Evolutionary conservation across 73 alveolate species (phyloP), one percentile per base, ranked within the genome.

Genomic region (Paramecium caudatum): DNA sequence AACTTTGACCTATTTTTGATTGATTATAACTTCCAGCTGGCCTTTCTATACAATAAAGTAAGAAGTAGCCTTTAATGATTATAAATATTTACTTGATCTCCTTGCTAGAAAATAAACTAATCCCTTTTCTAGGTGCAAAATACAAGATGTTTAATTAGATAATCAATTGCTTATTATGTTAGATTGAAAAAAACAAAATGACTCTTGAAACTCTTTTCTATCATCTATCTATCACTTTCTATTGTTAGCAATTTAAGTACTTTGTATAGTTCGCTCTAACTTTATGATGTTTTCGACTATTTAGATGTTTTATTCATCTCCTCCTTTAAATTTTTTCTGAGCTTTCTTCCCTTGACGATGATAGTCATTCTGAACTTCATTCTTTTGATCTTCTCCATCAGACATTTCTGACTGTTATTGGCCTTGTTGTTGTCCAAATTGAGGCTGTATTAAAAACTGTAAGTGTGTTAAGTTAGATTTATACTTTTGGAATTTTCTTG

Each of bases 181-280:
- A 69, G 46, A 69, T 69, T 69, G 27, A 69, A 69, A 17, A 69
- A 69, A 1, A 69, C 63, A 37, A 34, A 69, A 69, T 69, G 86
- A 12, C 43, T 69, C 46, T 69, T 63, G 9, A 69, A 69, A 39
- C 86, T 69, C 36, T 69, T 69, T 37, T 34, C 86, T 21, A 69
- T 69, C 23, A 69, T 4, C 13, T 69, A 10, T 15, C 12, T 37
- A 33, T 69, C 86, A 9, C 19, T 69, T 34, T 69, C 86, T 34
- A 34, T 36, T 9, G 12, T 36, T 0, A 5, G 19, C 5, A 34
- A 8, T 12, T 69, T 3, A 15, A 15, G 0, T 69, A 69, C 86
- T 69, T 69, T 8, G 4, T 9, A 69, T 69, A 4, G 32, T 0
- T 17, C 25, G 3, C 2, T 69, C 63, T 0, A 69, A 33, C 36